Evolutionary conservation across 2,329 filamentous ascomycete species (phyloP), one percentile per base, ranked within the genome.

Genomic region (Clonostachys sp.): DNA sequence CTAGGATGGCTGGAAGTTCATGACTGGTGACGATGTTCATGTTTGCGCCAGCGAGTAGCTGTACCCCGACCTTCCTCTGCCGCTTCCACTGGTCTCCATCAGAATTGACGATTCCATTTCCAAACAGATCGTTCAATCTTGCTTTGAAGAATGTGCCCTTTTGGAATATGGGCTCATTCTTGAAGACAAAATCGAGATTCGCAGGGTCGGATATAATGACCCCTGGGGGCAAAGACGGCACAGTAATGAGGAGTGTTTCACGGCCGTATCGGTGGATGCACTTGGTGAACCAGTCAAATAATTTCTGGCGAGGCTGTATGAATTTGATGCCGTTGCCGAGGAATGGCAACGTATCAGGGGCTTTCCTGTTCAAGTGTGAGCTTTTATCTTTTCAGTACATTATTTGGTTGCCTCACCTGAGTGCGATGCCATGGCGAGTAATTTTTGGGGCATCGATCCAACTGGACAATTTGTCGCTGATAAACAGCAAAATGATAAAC

Each of bases 91-190:
- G 57, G 18, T 83, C 77, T 39, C 83, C 83, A 50, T 85, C 82
- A 24, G 77, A 76, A 53, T 86, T 86, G 62, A 86, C 84, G 53
- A 86, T 86, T 24, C 83, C 83, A 53, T 81, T 72, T 2, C 80
- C 83, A 51, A 86, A 86, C 1, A 86, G 63, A 56, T 85, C 82
- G 72, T 76, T 77, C 0, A 81, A 77, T 36, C 80, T 71, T 16
- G 66, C 63, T 53, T 79, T 81, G 56, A 86, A 80, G 51, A 86
- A 84, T 3, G 71, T 66, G 13, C 83, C 83, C 56, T 86, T 86
- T 42, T 73, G 68, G 55, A 86, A 84, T 12, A 79, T 60, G 12
- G 70, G 73, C 56, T 84, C 80, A 50, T 83, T 73, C 58, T 76
- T 81, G 55, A 85, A 76, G 33, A 86, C 74, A 53, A 72, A 84